phyloP scores from a whole-genome alignment of 2,329 filamentous ascomycete species.

The Phyllosticta paracitricarpa region DNA sequence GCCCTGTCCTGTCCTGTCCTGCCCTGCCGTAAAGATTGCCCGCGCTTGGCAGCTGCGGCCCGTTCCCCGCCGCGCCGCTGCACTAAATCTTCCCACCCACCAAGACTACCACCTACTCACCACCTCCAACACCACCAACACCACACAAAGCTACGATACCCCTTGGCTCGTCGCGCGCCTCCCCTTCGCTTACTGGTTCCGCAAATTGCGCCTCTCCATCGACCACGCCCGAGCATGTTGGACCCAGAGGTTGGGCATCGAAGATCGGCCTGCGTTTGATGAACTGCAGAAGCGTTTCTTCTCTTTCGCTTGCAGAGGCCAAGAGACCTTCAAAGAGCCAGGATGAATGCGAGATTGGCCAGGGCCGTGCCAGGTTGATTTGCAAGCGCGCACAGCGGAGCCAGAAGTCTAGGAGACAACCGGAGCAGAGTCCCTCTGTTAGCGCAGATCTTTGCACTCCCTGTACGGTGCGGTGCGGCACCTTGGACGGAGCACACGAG shows the following conservation, averaged over 20 bases:
- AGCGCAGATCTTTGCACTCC: background rate
- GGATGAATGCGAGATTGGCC: background rate
- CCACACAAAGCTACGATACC: background rate
- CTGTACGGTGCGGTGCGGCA: background rate
- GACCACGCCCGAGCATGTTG: background rate
- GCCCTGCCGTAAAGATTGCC: background rate
- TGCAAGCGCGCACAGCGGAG: background rate
- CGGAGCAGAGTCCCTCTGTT: background rate
- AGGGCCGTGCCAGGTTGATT: background rate
- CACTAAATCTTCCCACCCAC: background rate
- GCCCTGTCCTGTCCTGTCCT: no score
- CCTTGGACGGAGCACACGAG: background rate
- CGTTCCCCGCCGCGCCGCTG: background rate
- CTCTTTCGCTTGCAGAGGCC: background rate
- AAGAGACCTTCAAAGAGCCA: background rate
- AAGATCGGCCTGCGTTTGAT: background rate
- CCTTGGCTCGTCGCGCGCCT: background rate
- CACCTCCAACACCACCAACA: background rate
- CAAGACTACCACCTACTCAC: no score
- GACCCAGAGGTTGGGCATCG: background rate
- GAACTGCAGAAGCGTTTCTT: background rate
- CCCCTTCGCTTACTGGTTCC: background rate
- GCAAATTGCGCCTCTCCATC: background rate
- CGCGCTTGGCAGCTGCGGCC: background rate
- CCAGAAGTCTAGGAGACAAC: background rate